Base-by-base conservation (phyloP, 2,329 filamentous ascomycete species). In the Periconia sp. region DNA sequence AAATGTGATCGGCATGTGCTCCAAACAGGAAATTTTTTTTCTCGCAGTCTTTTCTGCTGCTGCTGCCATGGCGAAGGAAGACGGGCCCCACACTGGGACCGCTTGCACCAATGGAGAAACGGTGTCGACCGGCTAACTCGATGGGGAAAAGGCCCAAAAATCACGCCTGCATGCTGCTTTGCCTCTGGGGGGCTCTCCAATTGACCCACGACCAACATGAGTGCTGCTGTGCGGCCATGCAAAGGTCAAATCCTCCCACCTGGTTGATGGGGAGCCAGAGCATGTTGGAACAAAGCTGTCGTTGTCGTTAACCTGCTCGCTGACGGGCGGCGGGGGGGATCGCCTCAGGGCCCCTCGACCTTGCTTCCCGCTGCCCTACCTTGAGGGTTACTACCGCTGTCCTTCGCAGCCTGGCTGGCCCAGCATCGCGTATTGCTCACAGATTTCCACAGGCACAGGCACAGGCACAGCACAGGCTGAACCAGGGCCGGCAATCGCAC, bases 341-440 rank as follows among this genome's bases (percentile, higher is more conserved):
- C 65, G 59, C 52, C 70, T 63, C 67, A 68, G 63, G 69, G 62
- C 61, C 68, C 68, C 67, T 71, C 70, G 61, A 72, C 70, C 70
- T 65, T 69, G 70, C 69, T 70, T 72, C 70, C 70, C 69, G 69
- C 63, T 27, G 23, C 33, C 55, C 52, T 49, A 60, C 68, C 65
- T 70, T 54, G 66, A 69, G 66, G 70, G 63, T 69, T 54, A 58
- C 54, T 55, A 59, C 50, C 47, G 50, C 54, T 41, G 45, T 56
- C 58, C 62, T 62, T 55, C 62, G 63, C 61, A 65, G 40, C 53
- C 35, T 27, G 23, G 23, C 11, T 27, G 23, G 58, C 54, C 51
- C 57, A 60, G 50, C 51, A 53, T 49, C 55, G 56, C 55, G 47
- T 37, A 57, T 59, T 52, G 53, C 59, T 59, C 57, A 58, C 50